Base-by-base conservation (phyloP, 1,284 basidiomycete genomes). In the Athelia sp. region DNA sequence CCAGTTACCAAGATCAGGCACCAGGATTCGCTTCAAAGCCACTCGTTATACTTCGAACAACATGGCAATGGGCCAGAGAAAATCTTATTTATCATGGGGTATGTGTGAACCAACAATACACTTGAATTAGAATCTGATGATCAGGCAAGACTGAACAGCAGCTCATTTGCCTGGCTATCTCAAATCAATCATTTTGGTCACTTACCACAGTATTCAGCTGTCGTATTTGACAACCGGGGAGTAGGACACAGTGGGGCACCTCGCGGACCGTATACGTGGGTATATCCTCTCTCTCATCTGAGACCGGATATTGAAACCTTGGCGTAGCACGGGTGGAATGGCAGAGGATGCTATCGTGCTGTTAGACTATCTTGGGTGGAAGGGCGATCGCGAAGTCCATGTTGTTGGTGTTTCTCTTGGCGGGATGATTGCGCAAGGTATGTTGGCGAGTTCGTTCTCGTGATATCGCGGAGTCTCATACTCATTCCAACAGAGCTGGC, bases 171-270 rank as follows among this genome's bases (percentile, higher is more conserved):
- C 1, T 90, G 86, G 87, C 60, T 65, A 2, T 61, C 68, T 1
- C 86, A 87, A 58, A 79, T 87, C 2, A 62, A 74, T 9, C 66
- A 84, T 56, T 87, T 88, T 54, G 72, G 69, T 13, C 63, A 69
- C 19, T 59, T 66, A 13, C 68, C 72, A 9, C 66, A 75, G 42
- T 78, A 85, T 52, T 81, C 82, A 0, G 71, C 82, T 6, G 72
- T 95, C 2, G 89, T 92, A 1, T 89, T 93, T 57, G 93, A 96
- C 64, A 94, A 96, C 61, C 77, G 91, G 32, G 93, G 93, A 1
- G 90, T 90, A 2, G 90, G 93, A 4, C 81, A 90, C 61, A 87
- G 84, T 44, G 81, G 78, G 18, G 73, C 79, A 18, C 90, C 91
- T 0, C 64, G 68, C 43, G 88, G 87, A 3, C 86, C 86, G 1